Evolutionary conservation across 2,329 filamentous ascomycete species (phyloP), one percentile per base, ranked within the genome.

Genomic region (Emergomyces africanus): DNA sequence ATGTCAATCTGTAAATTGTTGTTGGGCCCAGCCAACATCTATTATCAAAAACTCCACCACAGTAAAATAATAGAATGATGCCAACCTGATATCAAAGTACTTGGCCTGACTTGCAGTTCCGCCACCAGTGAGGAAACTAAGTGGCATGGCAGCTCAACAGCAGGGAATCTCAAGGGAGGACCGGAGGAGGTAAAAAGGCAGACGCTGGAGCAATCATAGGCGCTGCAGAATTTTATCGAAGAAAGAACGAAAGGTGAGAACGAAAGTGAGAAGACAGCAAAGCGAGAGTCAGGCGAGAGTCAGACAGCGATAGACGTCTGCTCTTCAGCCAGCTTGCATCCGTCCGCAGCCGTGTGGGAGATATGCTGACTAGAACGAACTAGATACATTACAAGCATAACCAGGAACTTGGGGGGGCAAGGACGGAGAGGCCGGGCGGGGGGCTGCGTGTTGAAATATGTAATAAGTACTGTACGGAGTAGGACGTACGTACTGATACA

Each of bases 11-110:
- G n/a, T n/a, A n/a, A n/a, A n/a, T n/a, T n/a, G n/a, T n/a, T n/a
- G n/a, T n/a, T n/a, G n/a, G n/a, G n/a, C n/a, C n/a, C n/a, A n/a
- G n/a, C n/a, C n/a, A n/a, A n/a, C n/a, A n/a, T n/a, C n/a, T n/a
- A n/a, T n/a, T n/a, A n/a, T n/a, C n/a, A n/a, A n/a, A n/a, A n/a
- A n/a, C n/a, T n/a, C n/a, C n/a, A n/a, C n/a, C n/a, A n/a, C n/a
- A n/a, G n/a, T n/a, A n/a, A n/a, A n/a, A n/a, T 30, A 48, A n/a
- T 44, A 25, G 1, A 35, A 30, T 23, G 39, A n/a, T 41, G 9
- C 57, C 20, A 20, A 77, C 75, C 75, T 73, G 63, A 78, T 78
- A 67, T 79, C 76, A 61, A 78, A 79, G 61, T 77, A 76, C 65
- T 78, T 78, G 64, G 76, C 74, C 63, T 74, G 71, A 64, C 72